Evolutionary conservation across 1,284 basidiomycete genomes (phyloP), one percentile per base, ranked within the genome.

Genomic region (Athelia sp.): DNA sequence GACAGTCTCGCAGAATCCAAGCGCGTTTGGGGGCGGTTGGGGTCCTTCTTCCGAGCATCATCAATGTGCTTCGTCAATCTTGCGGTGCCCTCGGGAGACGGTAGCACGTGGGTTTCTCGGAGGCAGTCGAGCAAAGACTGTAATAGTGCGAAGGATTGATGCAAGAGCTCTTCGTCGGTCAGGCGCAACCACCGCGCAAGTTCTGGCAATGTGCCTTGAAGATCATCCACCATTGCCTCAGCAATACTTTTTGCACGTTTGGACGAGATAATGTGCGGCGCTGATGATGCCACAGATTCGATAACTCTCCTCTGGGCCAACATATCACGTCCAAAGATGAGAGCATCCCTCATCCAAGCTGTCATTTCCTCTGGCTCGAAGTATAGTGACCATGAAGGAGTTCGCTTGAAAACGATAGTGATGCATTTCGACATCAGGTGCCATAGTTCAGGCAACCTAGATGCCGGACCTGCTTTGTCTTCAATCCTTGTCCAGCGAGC

Each of bases 341-440:
- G 74, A 1, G 93, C 94, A 63, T 98, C 95, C 53, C 93, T 82
- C 95, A 98, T 97, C 94, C 94, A 98, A 44, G 86, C 79, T 21
- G 88, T 79, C 93, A 98, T 96, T 48, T 85, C 82, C 24, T 84
- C 78, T 58, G 82, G 83, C 52, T 89, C 84, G 62, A 90, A 91
- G 61, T 78, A 87, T 10, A 72, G 67, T 0, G 95, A 81, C 94
- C 94, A 98, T 18, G 72, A 63, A 0, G 87, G 84, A 2, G 93
- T 94, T 47, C 81, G 78, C 58, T 80, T 82, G 70, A 96, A 96
- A 54, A 98, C 92, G 48, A 87, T 75, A 0, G 87, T 79, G 43
- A 95, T 78, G 3, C 89, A 81, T 47, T 78, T 75, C 10, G 87
- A 86, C 90, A 97, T 93, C 31, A 82, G 67, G 40, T 75, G 75